Conservation (phyloP, 305 asterid species). For the Rubia balearica region DNA sequence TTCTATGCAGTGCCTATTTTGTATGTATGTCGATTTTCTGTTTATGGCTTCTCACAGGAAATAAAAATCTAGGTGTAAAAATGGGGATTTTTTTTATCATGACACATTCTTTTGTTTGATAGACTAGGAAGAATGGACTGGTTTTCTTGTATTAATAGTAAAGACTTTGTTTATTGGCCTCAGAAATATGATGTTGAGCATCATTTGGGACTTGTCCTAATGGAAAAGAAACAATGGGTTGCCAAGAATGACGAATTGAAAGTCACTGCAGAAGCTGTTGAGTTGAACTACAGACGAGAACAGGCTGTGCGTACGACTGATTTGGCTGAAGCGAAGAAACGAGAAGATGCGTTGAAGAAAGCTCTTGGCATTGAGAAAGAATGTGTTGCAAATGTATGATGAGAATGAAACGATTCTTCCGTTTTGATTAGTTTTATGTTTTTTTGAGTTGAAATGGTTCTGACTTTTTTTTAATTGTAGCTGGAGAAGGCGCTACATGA, state of each 20-base stretch:
- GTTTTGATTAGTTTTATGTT: not conserved
- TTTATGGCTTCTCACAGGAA: not conserved
- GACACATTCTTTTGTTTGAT: not conserved
- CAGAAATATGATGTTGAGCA: slow-evolving; percentile 82
- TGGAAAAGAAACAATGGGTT: slow-evolving; percentile 83
- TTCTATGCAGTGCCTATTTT: not conserved
- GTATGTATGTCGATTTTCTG: not conserved
- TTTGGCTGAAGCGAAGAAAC: slow-evolving; percentile 57
- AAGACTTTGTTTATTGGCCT: slow-evolving; percentile 1
- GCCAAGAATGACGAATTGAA: slow-evolving; percentile 63
- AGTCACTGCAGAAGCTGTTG: slow-evolving; percentile 58
- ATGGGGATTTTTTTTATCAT: not conserved
- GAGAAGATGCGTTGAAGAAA: slow-evolving; percentile 76
- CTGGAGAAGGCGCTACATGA: slow-evolving; percentile 94
- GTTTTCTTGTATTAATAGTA: not conserved
- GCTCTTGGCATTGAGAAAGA: slow-evolving; percentile 92
- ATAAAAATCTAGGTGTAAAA: not conserved
- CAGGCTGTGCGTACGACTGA: slow-evolving; percentile 62
- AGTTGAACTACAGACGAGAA: slow-evolving; percentile 47
- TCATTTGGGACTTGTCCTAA: slow-evolving; percentile 90
- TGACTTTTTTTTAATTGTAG: slow-evolving; percentile 36
- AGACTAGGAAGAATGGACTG: not conserved
- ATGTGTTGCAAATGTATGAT: slow-evolving; percentile 75
- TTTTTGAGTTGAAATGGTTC: slow-evolving; percentile 1
- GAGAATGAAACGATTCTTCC: not conserved